Evolutionary conservation across 352 stramenopile genomes (phyloP).

Genomic region (Globisporangium solare): DNA sequence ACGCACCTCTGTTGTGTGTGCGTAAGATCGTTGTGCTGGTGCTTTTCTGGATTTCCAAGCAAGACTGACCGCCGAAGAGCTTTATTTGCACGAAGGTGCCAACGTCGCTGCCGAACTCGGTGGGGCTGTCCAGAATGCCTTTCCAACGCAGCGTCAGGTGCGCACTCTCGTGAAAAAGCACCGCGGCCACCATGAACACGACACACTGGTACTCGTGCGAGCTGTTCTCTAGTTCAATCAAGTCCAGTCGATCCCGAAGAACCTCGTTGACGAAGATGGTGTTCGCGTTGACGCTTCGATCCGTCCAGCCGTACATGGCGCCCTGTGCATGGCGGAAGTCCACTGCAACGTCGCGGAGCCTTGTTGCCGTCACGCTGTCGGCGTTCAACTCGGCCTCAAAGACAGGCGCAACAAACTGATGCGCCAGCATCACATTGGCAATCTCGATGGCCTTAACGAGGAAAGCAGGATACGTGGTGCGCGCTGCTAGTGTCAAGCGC

Average conservation of each 20-base stretch:
- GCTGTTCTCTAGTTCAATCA: not conserved
- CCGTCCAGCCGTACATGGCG: not conserved
- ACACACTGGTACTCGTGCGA: slow-evolving; percentile 2
- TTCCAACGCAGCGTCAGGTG: slow-evolving; percentile 46
- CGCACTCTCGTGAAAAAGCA: slow-evolving; percentile 13
- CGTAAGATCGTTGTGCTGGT: too few relatives aligned
- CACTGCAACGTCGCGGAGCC: not conserved
- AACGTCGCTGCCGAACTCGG: not conserved
- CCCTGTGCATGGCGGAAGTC: not conserved
- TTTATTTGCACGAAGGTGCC: not conserved
- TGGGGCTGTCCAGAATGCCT: not conserved
- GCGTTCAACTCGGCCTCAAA: not conserved
- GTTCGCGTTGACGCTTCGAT: not conserved
- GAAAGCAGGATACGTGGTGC: slow-evolving; percentile 30
- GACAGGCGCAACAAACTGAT: too few relatives aligned
- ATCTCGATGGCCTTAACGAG: slow-evolving; percentile 2
- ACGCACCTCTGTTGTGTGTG: too few relatives aligned
- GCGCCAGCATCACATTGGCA: not conserved
- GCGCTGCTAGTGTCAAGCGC: slow-evolving; percentile 32
- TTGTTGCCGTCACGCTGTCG: not conserved
- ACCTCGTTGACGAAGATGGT: slow-evolving; percentile 2
- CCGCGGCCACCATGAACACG: not conserved
- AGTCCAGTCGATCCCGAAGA: not conserved
- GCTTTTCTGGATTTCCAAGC: too few relatives aligned
- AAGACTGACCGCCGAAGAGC: too few relatives aligned